Evolutionary conservation across 176 grass and related monocot genomes (phyloP), one percentile per base, ranked within the genome.

Genomic region (Carex kokanica): DNA sequence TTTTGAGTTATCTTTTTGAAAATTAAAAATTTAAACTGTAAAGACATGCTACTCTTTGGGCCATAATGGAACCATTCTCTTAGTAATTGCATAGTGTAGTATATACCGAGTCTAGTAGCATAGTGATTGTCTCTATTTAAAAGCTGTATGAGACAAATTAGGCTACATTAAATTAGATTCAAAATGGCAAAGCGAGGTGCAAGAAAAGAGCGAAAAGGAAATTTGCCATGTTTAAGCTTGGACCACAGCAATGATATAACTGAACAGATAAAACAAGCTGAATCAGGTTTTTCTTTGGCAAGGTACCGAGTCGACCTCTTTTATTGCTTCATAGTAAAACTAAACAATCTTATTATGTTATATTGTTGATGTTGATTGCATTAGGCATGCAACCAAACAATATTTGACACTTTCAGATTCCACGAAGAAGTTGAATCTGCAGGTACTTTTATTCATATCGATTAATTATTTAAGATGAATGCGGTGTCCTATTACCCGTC

Each of bases 351-450:
- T 68, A 36, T 43, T 70, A 20, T 70, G 16, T 43, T 43, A 70
- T 20, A 70, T 20, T 70, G 32, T 70, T 34, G 20, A 17, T 40
- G 36, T 70, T 2, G 36, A 36, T 43, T 11, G 18, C 66, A 70
- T 38, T 70, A 16, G 43, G 21, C 16, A 27, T 74, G 43, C 71
- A 74, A 74, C 45, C 45, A 43, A 11, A 52, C 43, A 74, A 52
- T 52, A 74, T 43, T 74, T 11, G 40, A 80, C 34, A 60, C 6
- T 36, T 78, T 12, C 17, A 80, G 27, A 80, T 60, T 80, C 77
- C 61, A 60, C 77, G 8, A 80, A 80, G 54, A 32, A 41, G 54
- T 80, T 80, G 54, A 80, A 80, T 80, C 78, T 21, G 11, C 17
- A 60, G 3, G 55, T 45, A 31, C 17, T 80, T 41, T 38, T 60